Percentiles rank a stretch among this genome's conserved stretches.
Conservation (phyloP, 352 stramenopile genomes). For the Phytophthora fragariaefolia region DNA sequence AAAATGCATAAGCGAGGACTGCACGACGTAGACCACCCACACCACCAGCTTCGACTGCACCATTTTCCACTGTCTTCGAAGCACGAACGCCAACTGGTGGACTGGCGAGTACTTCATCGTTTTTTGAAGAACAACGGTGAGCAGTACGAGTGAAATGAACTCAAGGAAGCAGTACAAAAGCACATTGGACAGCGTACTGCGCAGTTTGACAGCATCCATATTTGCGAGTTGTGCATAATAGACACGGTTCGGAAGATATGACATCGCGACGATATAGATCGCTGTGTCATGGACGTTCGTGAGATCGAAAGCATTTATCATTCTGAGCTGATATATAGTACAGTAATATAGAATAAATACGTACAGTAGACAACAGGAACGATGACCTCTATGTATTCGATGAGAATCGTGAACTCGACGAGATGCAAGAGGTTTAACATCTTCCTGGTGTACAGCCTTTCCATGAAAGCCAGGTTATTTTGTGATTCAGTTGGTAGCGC, state of each 20-base stretch:
- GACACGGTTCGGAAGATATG: constrained; percentile 27
- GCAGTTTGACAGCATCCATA: constrained; percentile 20
- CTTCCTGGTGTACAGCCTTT: constrained; percentile 20
- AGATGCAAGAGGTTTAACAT: constrained; percentile 30
- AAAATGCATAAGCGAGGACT: constrained; percentile 33
- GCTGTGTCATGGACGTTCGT: constrained; percentile 8
- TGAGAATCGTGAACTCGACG: constrained; percentile 44
- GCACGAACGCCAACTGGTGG: constrained; percentile 38
- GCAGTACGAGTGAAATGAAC: constrained; percentile 14
- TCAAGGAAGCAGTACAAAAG: constrained; percentile 27
- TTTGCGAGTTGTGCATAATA: constrained; percentile 35
- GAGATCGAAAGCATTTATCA: neutral
- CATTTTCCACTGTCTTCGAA: constrained; percentile 37
- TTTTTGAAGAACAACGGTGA: constrained; percentile 15
- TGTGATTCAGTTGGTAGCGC: neutral
- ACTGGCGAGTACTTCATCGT: constrained; percentile 17
- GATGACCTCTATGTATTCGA: constrained; percentile 41
- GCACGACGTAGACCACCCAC: constrained; percentile 42
- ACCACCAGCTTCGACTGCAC: constrained; percentile 47
- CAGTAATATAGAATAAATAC: neutral
- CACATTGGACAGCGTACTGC: constrained; percentile 30
- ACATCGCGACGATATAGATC: constrained; percentile 31
- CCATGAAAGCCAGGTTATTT: constrained; percentile 10
- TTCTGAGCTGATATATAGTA: too few species aligned
- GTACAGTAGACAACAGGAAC: constrained; percentile 39